Percentiles rank a stretch among this genome's conserved stretches.
These are phyloP conservation scores for Chloranthus sessilifolius DNA, from an alignment of 164 flowering plant genomes.

Conservation along the genomic window DNA sequence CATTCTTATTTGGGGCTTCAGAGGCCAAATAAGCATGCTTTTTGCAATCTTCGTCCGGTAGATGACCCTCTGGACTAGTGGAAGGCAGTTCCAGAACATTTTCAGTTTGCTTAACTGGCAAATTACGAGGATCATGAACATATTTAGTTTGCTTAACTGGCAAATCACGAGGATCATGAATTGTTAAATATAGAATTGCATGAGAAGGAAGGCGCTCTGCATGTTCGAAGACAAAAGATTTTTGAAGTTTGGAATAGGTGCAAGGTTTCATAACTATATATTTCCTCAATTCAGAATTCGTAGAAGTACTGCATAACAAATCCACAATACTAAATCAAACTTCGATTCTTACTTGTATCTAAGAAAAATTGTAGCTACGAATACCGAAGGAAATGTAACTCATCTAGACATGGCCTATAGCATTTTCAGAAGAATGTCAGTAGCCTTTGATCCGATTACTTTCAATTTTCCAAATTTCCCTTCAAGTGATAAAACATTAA, in stretches of 20 bases:
- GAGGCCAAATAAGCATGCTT: constrained; percentile 10
- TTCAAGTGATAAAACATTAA: constrained; percentile 57
- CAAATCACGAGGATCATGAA: constrained; percentile 66
- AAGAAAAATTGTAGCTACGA: too few relatives aligned
- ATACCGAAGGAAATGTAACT: constrained; percentile 18
- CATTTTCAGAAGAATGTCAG: constrained; percentile 57
- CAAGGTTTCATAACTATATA: constrained; percentile 23
- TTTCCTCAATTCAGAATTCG: constrained; percentile 23
- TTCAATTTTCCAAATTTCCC: constrained; percentile 74
- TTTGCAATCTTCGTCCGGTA: constrained; percentile 6
- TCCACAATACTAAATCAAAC: constrained; percentile 9
- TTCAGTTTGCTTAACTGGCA: constrained; percentile 11
- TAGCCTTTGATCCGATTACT: constrained; percentile 58
- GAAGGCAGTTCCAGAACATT: constrained; percentile 20
- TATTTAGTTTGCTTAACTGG: constrained; percentile 9
- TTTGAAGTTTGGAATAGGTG: constrained; percentile 12
- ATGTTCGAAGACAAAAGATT: constrained; percentile 25
- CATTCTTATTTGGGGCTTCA: constrained; percentile 9
- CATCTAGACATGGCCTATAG: constrained; percentile 49
- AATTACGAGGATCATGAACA: constrained; percentile 68
- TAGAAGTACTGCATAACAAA: constrained; percentile 28
- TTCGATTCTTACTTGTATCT: constrained; percentile 1
- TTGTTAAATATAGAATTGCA: constrained; percentile 48
- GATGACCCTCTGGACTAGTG: constrained; percentile 5
- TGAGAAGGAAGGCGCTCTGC: constrained; percentile 39